Evolutionary conservation across 257 asterid species (phyloP).

Genomic region (Jacaranda mimosifolia): DNA sequence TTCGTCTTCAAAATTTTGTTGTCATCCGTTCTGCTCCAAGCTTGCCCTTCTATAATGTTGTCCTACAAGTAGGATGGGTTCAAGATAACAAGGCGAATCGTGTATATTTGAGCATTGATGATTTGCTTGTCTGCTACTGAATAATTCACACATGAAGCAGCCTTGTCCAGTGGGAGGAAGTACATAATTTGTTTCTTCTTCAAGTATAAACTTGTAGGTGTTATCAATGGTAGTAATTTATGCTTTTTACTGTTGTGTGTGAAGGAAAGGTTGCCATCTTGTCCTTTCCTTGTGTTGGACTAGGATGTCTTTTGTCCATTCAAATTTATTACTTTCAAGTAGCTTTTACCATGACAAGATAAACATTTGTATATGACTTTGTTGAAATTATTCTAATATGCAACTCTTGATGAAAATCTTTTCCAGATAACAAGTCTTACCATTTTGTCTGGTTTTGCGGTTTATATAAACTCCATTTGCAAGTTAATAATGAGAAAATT

Average conservation of each 20-base stretch:
- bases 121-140: slow-evolving; percentile 19
- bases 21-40: background rate
- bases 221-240: background rate
- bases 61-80: background rate
- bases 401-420: background rate
- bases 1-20: slow-evolving; percentile 3
- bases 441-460: background rate
- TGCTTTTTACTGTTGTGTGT: slow-evolving; percentile 1
- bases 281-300: slow-evolving; percentile 26
- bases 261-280: slow-evolving; percentile 11
- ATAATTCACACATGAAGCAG: slow-evolving; percentile 10
- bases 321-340: slow-evolving; percentile 1
- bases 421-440: background rate
- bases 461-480: no score
- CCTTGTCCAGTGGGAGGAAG: background rate
- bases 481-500: no score
- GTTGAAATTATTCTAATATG: background rate
- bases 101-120: slow-evolving; percentile 10
- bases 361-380: background rate
- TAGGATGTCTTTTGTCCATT: slow-evolving; percentile 10
- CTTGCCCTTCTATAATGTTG: background rate
- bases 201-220: slow-evolving; percentile 22
- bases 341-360: background rate
- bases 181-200: slow-evolving; percentile 19
- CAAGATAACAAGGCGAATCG: slow-evolving; percentile 8